A percentile compares a stretch with the other conserved stretches of the same genome.
Conservation (phyloP, 148 eudicot species). For the Euryodendron excelsum region DNA sequence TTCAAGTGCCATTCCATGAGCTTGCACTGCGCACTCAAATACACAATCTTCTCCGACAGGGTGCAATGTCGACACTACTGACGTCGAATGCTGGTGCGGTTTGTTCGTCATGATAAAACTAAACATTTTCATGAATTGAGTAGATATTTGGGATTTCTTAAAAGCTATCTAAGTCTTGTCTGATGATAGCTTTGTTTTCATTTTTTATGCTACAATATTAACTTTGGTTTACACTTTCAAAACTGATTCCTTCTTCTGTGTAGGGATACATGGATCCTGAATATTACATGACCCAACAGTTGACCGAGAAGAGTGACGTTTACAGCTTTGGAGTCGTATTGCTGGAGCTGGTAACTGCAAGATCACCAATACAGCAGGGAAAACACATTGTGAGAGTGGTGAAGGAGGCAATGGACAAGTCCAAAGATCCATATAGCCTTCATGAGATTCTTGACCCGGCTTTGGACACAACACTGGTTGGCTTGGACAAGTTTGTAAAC, state of each 20-base stretch:
- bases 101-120: neutral
- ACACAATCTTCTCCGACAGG: neutral
- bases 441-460: constrained; percentile 5
- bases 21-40: neutral
- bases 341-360: constrained; percentile 7
- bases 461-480: neutral
- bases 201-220: neutral
- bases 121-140: neutral
- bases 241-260: neutral
- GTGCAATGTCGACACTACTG: neutral
- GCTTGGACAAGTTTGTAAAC: constrained; percentile 9
- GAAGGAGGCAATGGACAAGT: constrained; percentile 2
- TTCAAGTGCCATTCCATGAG: neutral
- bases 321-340: constrained; percentile 14
- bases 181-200: neutral
- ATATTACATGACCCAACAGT: constrained; percentile 13
- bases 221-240: neutral
- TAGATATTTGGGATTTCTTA: neutral
- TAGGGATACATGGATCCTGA: constrained; percentile 18
- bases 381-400: constrained; percentile 7
- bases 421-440: neutral
- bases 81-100: neutral
- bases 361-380: constrained; percentile 6
- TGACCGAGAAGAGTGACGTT: constrained; percentile 17
- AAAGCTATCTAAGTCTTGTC: neutral